Percentiles rank a stretch among this genome's conserved stretches.
These are phyloP conservation scores for Mortierella sp. DNA, from an alignment of 371 early-diverging fungal genomes.

Conservation along the genomic window DNA sequence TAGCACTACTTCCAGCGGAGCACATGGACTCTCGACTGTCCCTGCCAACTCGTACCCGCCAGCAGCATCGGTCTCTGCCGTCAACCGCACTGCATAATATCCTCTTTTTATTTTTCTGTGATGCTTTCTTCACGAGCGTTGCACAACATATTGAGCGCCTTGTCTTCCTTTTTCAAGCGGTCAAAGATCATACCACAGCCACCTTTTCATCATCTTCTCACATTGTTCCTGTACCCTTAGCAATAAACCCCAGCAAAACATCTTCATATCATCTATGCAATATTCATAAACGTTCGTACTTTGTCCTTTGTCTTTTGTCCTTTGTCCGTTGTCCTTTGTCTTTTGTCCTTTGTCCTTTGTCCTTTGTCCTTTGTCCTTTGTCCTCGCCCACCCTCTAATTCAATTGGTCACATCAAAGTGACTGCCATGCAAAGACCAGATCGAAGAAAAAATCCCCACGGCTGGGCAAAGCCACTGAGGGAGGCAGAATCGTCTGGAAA, in stretches of 20 bases:
- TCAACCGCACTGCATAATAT: slow-evolving; percentile 23
- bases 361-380: no score
- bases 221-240: not conserved
- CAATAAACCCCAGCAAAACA: not conserved
- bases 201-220: not conserved
- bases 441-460: not conserved
- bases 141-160: not conserved
- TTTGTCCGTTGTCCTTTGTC: no score
- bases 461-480: slow-evolving; percentile 1
- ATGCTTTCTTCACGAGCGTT: not conserved
- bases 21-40: slow-evolving; percentile 1
- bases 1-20: slow-evolving; percentile 20
- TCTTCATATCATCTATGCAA: no score
- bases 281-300: no score
- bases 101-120: no score
- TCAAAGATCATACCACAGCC: slow-evolving; percentile 1
- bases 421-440: slow-evolving; percentile 8
- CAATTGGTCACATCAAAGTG: not conserved
- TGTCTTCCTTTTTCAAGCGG: not conserved
- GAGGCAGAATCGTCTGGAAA: slow-evolving; percentile 7
- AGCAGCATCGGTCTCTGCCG: not conserved
- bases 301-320: no score
- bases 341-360: no score
- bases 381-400: not conserved
- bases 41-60: slow-evolving; percentile 27